Evolutionary conservation across 2,329 filamentous ascomycete species (phyloP), one percentile per base, ranked within the genome.

Genomic region (Colletotrichum aenigma): DNA sequence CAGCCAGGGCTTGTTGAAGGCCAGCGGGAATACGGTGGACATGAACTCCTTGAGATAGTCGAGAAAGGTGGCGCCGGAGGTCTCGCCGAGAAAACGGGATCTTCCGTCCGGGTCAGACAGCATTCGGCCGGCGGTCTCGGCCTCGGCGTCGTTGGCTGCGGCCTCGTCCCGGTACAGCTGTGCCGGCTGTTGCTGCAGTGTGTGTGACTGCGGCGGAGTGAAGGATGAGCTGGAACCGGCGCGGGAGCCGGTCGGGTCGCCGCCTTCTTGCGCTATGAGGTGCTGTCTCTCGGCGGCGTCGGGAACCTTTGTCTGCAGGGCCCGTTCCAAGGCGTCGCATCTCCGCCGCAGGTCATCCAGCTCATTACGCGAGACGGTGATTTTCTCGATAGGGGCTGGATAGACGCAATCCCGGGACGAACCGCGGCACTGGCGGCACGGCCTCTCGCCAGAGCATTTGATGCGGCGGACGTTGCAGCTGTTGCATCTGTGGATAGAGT

Each of bases 401-500:
- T 90, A 90, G 66, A 86, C 77, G 79, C 88, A 90, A 12, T 87
- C 85, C 72, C 88, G 84, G 36, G 85, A 83, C 34, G 85, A 81
- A 43, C 82, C 82, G 28, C 79, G 78, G 78, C 88, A 90, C 77
- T 88, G 87, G 55, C 80, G 79, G 79, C 88, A 90, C 0, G 88
- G 88, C n/a, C 79, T 81, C 6, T 88, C 85, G 61, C 88, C 88
- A 15, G 87, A 89, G 81, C 88, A 90, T 78, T 88, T 89, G 80
- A 89, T 87, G 73, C 88, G 86, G 60, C 88, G 86, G 61, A 89
- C 79, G 81, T 90, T 90, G 82, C 88, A 90, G 79, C 82, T 86
- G 78, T 90, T 90, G 83, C 88, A 90, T 73, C 88, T 89, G 74
- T 21, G 30, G n/a, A 60, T 8, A 67, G 16, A 10, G 58, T 60